Evolutionary conservation across 164 flowering plant genomes (phyloP).

Genomic region (Dillenia turbinata): DNA sequence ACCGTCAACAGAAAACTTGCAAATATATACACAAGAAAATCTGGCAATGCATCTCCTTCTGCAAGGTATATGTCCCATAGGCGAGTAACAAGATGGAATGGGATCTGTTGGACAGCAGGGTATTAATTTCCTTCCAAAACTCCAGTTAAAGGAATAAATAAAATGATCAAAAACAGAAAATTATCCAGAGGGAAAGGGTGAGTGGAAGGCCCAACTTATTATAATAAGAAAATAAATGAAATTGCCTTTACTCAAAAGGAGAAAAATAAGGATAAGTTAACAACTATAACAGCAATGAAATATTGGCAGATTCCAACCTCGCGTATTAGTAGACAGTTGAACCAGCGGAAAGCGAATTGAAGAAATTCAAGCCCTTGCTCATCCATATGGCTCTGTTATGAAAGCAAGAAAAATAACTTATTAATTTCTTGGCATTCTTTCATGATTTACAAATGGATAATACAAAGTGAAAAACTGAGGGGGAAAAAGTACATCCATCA

Average conservation of each 20-base stretch:
- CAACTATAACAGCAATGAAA: not conserved
- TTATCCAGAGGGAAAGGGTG: no score
- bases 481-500: no score
- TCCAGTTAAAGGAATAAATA: no score
- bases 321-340: slow-evolving; percentile 95
- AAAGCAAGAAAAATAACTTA: slow-evolving; percentile 1
- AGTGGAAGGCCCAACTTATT: not conserved
- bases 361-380: slow-evolving; percentile 96
- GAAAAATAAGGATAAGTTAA: not conserved
- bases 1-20: slow-evolving; percentile 97
- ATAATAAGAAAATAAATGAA: not conserved
- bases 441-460: no score
- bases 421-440: no score
- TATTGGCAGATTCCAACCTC: slow-evolving; percentile 54
- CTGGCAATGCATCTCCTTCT: slow-evolving; percentile 98
- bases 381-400: slow-evolving; percentile 86
- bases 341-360: slow-evolving; percentile 99
- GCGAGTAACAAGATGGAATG: slow-evolving; percentile 90
- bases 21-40: slow-evolving; percentile 92
- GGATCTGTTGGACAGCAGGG: slow-evolving; percentile 37
- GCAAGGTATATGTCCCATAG: slow-evolving; percentile 99
- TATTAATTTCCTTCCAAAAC: no score
- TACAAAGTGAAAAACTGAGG: no score
- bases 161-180: no score
- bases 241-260: not conserved